phyloP scores from a whole-genome alignment of 1,284 basidiomycete species.

The Neotropicomus parvogracilis region DNA sequence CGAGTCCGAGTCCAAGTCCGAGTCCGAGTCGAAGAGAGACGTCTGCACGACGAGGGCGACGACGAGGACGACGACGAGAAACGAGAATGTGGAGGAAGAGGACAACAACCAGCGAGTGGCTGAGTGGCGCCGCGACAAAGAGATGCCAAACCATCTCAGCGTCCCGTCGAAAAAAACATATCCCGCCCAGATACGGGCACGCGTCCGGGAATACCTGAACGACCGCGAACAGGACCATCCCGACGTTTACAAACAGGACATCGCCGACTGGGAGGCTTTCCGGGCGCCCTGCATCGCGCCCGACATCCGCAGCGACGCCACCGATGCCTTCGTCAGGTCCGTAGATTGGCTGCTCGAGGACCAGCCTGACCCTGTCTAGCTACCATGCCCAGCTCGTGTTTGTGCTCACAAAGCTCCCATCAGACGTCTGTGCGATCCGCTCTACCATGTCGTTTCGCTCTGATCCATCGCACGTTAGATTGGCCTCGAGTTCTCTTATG shows the following conservation, averaged over 20 bases:
- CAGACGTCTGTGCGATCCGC: constrained; percentile 46
- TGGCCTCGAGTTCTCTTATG: constrained; percentile 71
- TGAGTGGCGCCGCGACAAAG: constrained; percentile 14
- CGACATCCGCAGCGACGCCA: constrained; percentile 56
- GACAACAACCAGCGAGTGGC: constrained; percentile 15
- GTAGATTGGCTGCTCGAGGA: not conserved
- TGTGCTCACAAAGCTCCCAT: constrained; percentile 69
- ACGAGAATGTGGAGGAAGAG: not conserved
- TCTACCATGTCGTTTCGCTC: not conserved
- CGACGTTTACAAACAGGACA: constrained; percentile 83
- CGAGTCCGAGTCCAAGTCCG: too few species aligned
- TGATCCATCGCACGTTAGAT: constrained; percentile 52
- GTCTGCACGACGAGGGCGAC: constrained; percentile 36
- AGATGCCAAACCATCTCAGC: constrained; percentile 76
- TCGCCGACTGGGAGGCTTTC: constrained; percentile 66
- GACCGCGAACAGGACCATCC: constrained; percentile 77
- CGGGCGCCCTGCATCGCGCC: constrained; percentile 60
- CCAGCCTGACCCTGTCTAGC: constrained; percentile 41
- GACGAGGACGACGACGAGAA: constrained; percentile 6
- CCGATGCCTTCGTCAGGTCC: constrained; percentile 45
- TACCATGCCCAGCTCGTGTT: constrained; percentile 88
- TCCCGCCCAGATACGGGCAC: constrained; percentile 52
- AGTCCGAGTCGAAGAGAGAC: too few species aligned
- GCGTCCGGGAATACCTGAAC: constrained; percentile 69
- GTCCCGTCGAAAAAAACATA: constrained; percentile 78